Base-by-base conservation (phyloP, 495 filamentous ascomycete species). In the Penicillium canescens region DNA sequence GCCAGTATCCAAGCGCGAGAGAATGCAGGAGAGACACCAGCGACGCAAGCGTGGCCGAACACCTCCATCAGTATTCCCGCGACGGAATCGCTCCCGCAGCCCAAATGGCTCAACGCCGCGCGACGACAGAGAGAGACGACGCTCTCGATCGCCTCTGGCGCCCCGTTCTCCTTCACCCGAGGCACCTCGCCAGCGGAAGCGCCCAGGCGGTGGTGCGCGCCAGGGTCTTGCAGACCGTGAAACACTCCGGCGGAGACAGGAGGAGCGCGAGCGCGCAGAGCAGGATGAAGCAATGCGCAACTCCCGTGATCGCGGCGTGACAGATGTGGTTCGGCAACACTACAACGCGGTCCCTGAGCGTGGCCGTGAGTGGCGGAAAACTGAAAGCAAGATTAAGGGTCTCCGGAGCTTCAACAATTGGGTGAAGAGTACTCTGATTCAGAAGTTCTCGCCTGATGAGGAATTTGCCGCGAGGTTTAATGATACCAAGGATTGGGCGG, bases 361-460 rank as follows among this genome's bases (percentile, higher is more conserved):
- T 8, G 94, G 94, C 11, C 85, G 91, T 14, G 90, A 96, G 54
- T 98, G 94, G 94, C 85, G 94, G 23, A 91, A 89, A 67, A 96
- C 90, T 2, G 90, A 92, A 61, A 91, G 87, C 65, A 85, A 87
- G 51, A 98, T 98, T 77, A 96, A 94, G 71, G 94, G 94, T 0
- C 75, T 98, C 46, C 85, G 94, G 16, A 89, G 86, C 59, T 96
- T 95, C 77, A 98, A 98, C 73, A 98, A 98, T 67, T 98, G 94
- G 94, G 82, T 98, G 68, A 98, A 98, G 78, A 95, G 90, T 68
- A 91, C 87, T 12, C 80, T 96, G 52, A 97, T 98, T 57, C 92
- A 97, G 66, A 98, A 96, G 65, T 98, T 96, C 71, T 90, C 90
- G 3, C 91, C 90, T 0, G 85, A 86, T 45, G 92, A 96, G 68